Evolutionary conservation across 495 filamentous ascomycete species (phyloP).

Genomic region (Achaetomiella virescens): DNA sequence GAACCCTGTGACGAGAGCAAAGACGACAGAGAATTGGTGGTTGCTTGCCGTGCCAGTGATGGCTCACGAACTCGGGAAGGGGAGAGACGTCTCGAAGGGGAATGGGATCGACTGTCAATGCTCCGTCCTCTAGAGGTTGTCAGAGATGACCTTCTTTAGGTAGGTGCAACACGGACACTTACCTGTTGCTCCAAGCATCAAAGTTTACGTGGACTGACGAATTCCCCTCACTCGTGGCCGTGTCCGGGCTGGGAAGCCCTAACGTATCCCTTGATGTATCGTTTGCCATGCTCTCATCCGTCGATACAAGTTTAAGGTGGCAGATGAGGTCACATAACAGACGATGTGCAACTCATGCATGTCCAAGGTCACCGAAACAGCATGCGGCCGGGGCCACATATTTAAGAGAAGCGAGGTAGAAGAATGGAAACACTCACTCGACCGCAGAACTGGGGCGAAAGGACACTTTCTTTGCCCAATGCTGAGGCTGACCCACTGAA

Average conservation of each 20-base stretch:
- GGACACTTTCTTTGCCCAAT: not conserved
- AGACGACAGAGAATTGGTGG: constrained; percentile 17
- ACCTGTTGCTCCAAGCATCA: constrained; percentile 24
- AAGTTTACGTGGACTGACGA: constrained; percentile 26
- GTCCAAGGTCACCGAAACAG: not conserved
- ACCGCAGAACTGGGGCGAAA: not conserved
- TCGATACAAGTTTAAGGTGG: not conserved
- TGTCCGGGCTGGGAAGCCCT: constrained; percentile 10
- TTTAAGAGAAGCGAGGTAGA: not conserved
- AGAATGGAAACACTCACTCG: not conserved
- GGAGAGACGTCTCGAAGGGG: constrained; percentile 7
- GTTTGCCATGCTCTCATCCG: constrained; percentile 5
- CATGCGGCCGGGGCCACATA: not conserved
- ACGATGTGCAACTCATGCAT: not conserved
- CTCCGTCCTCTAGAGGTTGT: constrained; percentile 5
- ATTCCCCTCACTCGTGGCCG: constrained; percentile 21
- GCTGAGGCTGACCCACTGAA: constrained; percentile 7
- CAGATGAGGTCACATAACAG: not conserved
- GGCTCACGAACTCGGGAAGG: constrained; percentile 11
- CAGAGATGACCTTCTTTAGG: not conserved
- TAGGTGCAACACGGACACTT: not conserved
- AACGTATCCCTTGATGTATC: constrained; percentile 1
- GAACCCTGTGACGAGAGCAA: constrained; percentile 7
- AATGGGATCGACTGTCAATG: not conserved
- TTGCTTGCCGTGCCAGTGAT: constrained; percentile 9